A percentile compares a stretch with the other conserved stretches of the same genome.
Evolutionary conservation across 1,139 yeast species (phyloP).

Genomic region (Candida pseudoviswanathii): DNA sequence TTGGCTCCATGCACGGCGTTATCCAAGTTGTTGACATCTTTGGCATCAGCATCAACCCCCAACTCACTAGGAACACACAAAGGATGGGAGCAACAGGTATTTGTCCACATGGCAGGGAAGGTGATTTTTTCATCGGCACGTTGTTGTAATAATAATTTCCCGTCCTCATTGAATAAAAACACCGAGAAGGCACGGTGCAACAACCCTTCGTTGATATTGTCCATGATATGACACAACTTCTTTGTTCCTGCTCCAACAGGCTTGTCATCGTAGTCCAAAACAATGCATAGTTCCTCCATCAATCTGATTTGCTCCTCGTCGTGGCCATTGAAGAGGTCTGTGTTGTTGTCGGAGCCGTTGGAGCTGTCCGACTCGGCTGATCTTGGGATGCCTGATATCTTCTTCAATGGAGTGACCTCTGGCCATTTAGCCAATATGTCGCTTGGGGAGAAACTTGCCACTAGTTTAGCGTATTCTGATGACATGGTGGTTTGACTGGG

Average conservation of each 20-base stretch:
- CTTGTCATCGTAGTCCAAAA: constrained; percentile 79
- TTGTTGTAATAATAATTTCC: constrained; percentile 82
- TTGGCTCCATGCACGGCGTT: constrained; percentile 76
- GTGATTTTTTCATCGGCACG: constrained; percentile 97
- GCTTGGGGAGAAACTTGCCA: constrained; percentile 47
- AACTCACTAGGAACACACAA: constrained; percentile 79
- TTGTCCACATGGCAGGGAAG: constrained; percentile 96
- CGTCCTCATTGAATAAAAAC: constrained; percentile 78
- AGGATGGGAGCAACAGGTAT: constrained; percentile 98
- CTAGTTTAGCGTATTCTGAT: constrained; percentile 51
- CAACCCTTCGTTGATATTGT: constrained; percentile 79
- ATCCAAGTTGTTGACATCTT: constrained; percentile 43
- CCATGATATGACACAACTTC: constrained; percentile 89
- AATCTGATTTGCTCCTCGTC: constrained; percentile 91
- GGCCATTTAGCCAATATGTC: constrained; percentile 62
- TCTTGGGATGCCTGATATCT: constrained; percentile 49
- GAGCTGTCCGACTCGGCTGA: constrained; percentile 29
- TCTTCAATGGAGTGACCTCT: constrained; percentile 58
- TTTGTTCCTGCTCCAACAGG: constrained; percentile 95
- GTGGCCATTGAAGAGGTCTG: constrained; percentile 69
- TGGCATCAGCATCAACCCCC: constrained; percentile 45
- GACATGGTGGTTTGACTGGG: too few relatives aligned
- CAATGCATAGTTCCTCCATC: constrained; percentile 97
- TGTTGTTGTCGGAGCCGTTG: constrained; percentile 15
- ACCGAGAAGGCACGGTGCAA: constrained; percentile 96